phyloP scores from a whole-genome alignment of 495 filamentous ascomycete genomes.

The Penicillium malachiteum region DNA sequence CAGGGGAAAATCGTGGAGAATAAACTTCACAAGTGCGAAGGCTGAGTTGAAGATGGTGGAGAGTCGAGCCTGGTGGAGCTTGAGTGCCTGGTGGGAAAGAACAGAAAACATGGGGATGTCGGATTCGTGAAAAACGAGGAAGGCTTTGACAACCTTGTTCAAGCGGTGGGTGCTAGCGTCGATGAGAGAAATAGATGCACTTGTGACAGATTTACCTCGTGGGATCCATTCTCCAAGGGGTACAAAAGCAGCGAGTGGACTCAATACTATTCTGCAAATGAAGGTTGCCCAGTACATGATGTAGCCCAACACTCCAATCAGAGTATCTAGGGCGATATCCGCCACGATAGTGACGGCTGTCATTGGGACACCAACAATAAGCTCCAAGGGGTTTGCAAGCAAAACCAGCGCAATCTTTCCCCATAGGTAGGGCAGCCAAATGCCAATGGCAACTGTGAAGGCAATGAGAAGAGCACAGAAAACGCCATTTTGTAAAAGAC shows the following conservation, averaged over 20 bases:
- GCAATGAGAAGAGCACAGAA: slow-evolving; percentile 91
- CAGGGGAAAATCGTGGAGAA: slow-evolving; percentile 42
- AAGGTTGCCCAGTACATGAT: slow-evolving; percentile 53
- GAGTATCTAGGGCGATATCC: slow-evolving; percentile 65
- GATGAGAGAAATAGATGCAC: slow-evolving; percentile 47
- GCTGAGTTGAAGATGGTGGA: slow-evolving; percentile 16
- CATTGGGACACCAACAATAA: slow-evolving; percentile 67
- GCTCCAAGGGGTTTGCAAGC: slow-evolving; percentile 71
- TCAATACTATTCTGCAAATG: slow-evolving; percentile 42
- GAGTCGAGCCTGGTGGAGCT: slow-evolving; percentile 47
- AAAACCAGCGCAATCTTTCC: slow-evolving; percentile 80
- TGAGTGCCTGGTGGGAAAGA: slow-evolving; percentile 58
- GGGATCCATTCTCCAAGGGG: slow-evolving; percentile 42
- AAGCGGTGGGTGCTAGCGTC: slow-evolving; percentile 43
- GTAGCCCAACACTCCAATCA: slow-evolving; percentile 56
- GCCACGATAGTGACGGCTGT: slow-evolving; percentile 66
- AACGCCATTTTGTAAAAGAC: slow-evolving; percentile 88
- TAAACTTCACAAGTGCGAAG: slow-evolving; percentile 27
- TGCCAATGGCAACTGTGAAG: slow-evolving; percentile 74
- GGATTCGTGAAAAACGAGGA: slow-evolving; percentile 49
- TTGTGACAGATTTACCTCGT: slow-evolving; percentile 41
- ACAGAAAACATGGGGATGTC: slow-evolving; percentile 63
- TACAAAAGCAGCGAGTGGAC: slow-evolving; percentile 42
- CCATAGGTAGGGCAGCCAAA: slow-evolving; percentile 88
- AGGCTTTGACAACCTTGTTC: slow-evolving; percentile 42